phyloP scores from a whole-genome alignment of 2,329 filamentous ascomycete genomes.

The Phoma herbarum region DNA sequence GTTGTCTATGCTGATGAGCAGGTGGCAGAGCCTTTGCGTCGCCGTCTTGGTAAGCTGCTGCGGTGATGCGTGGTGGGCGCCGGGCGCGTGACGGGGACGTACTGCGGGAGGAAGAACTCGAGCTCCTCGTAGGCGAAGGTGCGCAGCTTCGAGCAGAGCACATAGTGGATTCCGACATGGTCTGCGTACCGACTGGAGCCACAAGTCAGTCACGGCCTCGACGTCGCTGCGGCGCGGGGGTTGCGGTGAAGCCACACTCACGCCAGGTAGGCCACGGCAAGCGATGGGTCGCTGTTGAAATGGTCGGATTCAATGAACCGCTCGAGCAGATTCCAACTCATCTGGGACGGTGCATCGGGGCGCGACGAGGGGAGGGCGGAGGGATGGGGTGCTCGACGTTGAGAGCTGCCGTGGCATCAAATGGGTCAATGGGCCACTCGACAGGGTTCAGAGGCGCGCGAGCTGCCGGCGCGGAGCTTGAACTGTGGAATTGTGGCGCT shows the following conservation, averaged over 20 bases:
- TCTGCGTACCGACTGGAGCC: conserved; percentile 80
- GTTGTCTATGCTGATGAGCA: conserved; percentile 87
- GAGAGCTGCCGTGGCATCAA: conserved; percentile 20
- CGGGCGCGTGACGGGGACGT: conserved; percentile 30
- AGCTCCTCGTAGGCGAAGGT: conserved; percentile 91
- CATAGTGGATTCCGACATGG: conserved; percentile 89
- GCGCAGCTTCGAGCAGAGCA: conserved; percentile 86
- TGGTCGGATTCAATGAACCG: conserved; percentile 93
- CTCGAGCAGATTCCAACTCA: conserved; percentile 84
- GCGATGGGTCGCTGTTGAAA: conserved; percentile 90
- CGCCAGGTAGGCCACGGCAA: conserved; percentile 89
- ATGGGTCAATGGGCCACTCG: conserved; percentile 13
- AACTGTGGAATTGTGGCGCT: background rate
- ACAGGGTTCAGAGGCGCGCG: conserved; percentile 17
- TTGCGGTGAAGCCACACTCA: conserved; percentile 59
- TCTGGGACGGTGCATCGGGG: conserved; percentile 54
- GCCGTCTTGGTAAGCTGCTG: conserved; percentile 51
- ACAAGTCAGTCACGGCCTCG: conserved; percentile 11
- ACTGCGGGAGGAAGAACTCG: conserved; percentile 84
- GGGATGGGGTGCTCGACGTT: conserved; percentile 6
- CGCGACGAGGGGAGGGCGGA: conserved; percentile 18
- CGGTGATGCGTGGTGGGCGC: conserved; percentile 15
- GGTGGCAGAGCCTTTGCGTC: conserved; percentile 71
- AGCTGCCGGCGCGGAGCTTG: conserved; percentile 5
- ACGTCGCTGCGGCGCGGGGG: conserved; percentile 9